Base-by-base conservation (phyloP, 768 basidiomycete genomes). In the Gymnopilus dilepis region DNA sequence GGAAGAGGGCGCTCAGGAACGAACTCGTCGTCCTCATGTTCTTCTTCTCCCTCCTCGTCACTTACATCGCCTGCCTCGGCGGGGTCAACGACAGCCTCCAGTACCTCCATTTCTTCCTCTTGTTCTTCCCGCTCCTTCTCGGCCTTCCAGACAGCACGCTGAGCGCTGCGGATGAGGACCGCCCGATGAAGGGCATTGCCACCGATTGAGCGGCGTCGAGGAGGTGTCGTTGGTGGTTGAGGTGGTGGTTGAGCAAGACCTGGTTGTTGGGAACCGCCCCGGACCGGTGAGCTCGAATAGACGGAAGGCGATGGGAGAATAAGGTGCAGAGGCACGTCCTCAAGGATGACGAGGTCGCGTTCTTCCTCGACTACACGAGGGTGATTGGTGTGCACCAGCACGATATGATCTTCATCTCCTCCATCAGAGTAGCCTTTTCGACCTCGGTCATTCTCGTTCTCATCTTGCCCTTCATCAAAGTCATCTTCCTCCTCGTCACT, bases 361-460 rank as follows among this genome's bases (percentile, higher is more conserved):
- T 86, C 90, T 59, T 90, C 89, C 65, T 90, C 84, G 0, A 90
- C 82, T 6, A 91, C 88, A 15, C 83, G 82, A 3, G 89, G 89
- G 64, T 85, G 76, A 57, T 88, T 78, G 21, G 86, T 87, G 33
- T 90, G 85, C 0, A 89, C 89, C 3, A 91, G 78, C 1, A 89
- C 76, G 34, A 87, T 82, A 4, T 81, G 78, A 13, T 84, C 82
- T 45, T 79, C 78, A 11, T 50, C 47, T 28, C 31, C 43, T 47
- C 19, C 47, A 28, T 30, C 47, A 1, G 4, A 30, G 28, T 31
- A 31, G 13, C 47, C 47, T 50, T 4, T 0, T 1, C 47, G 47
- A 3, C 28, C 28, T 1, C 47, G 81, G 78, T 34, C 77, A 74
- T 75, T 73, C 5, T 73, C 70, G 19, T 74, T 65, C 1, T 65